These are phyloP conservation scores for Podaxis rugospora DNA, from an alignment of 768 basidiomycete genomes.

Conservation along the genomic window DNA sequence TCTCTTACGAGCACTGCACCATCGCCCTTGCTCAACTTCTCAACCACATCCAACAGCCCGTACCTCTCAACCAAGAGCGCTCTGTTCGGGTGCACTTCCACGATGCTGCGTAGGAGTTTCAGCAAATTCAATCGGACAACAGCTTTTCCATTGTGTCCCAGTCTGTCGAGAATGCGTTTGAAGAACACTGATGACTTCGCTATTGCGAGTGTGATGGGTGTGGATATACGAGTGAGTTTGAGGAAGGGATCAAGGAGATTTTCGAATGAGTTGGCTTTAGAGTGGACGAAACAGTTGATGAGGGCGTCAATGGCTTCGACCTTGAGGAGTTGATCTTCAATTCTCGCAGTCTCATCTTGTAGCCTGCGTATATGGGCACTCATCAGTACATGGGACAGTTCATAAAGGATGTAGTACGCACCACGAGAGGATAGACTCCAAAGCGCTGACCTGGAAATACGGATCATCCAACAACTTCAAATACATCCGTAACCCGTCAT, in stretches of 20 bases:
- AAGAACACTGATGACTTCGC: slow-evolving; percentile 80
- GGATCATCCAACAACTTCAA: slow-evolving; percentile 75
- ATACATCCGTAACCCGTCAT: slow-evolving; percentile 85
- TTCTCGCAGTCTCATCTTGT: slow-evolving; percentile 90
- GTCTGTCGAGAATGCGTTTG: slow-evolving; percentile 79
- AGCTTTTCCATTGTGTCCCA: slow-evolving; percentile 67
- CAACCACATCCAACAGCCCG: slow-evolving; percentile 77
- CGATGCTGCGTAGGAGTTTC: slow-evolving; percentile 77
- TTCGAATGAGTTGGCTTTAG: slow-evolving; percentile 90
- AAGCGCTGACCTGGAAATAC: slow-evolving; percentile 87
- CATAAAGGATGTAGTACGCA: slow-evolving; percentile 27
- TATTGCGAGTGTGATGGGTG: slow-evolving; percentile 66
- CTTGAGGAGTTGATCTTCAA: slow-evolving; percentile 85
- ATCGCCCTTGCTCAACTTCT: slow-evolving; percentile 67
- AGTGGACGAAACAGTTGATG: slow-evolving; percentile 74
- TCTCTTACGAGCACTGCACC: slow-evolving; percentile 89
- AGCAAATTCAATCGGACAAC: slow-evolving; percentile 89
- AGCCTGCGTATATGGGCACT: slow-evolving; percentile 47
- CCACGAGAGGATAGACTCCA: slow-evolving; percentile 92
- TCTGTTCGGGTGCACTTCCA: slow-evolving; percentile 86
- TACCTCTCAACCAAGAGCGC: slow-evolving; percentile 79
- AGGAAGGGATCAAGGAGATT: slow-evolving; percentile 89
- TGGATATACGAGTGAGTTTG: slow-evolving; percentile 85
- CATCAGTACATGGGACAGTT: neutral
- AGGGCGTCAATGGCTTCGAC: slow-evolving; percentile 59